Conservation (phyloP, 2,329 filamentous ascomycete genomes). For the Arthrobotrys sphaeroides region DNA sequence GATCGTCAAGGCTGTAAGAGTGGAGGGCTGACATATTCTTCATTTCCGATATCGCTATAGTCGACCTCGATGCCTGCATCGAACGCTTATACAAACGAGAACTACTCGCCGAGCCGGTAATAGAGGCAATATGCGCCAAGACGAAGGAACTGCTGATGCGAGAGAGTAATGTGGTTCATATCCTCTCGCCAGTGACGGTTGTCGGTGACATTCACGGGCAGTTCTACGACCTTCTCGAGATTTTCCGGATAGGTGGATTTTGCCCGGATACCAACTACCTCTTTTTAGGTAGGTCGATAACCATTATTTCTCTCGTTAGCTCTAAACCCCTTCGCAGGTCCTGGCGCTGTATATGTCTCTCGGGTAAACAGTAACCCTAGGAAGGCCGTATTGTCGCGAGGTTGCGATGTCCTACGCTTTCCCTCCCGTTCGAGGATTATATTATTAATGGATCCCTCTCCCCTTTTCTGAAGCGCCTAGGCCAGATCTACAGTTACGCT, state of each 20-base stretch:
- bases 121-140: slow-evolving; percentile 99
- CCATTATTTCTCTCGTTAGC: slow-evolving; percentile 26
- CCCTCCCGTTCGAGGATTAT: background rate
- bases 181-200: slow-evolving; percentile 92
- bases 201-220: slow-evolving; percentile 99
- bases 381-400: slow-evolving; percentile 27
- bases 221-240: slow-evolving; percentile 98
- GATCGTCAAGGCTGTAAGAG: slow-evolving; percentile 20
- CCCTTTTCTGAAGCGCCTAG: background rate
- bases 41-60: slow-evolving; percentile 63
- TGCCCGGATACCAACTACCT: slow-evolving; percentile 98
- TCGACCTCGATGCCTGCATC: slow-evolving; percentile 99
- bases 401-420: slow-evolving; percentile 17
- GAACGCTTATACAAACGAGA: slow-evolving; percentile 96
- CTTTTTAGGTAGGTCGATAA: slow-evolving; percentile 75
- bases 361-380: slow-evolving; percentile 43
- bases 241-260: slow-evolving; percentile 96
- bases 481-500: slow-evolving; percentile 32
- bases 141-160: slow-evolving; percentile 99
- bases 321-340: slow-evolving; percentile 1
- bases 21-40: slow-evolving; percentile 63
- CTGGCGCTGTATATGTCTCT: slow-evolving; percentile 26
- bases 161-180: slow-evolving; percentile 99
- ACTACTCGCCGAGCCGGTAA: slow-evolving; percentile 93
- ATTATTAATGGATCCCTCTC: background rate